A percentile compares a stretch with the other conserved stretches of the same genome.
These are phyloP conservation scores for Fragilaria crotonensis DNA, from an alignment of 108 stramenopile species.

Conservation along the genomic window DNA sequence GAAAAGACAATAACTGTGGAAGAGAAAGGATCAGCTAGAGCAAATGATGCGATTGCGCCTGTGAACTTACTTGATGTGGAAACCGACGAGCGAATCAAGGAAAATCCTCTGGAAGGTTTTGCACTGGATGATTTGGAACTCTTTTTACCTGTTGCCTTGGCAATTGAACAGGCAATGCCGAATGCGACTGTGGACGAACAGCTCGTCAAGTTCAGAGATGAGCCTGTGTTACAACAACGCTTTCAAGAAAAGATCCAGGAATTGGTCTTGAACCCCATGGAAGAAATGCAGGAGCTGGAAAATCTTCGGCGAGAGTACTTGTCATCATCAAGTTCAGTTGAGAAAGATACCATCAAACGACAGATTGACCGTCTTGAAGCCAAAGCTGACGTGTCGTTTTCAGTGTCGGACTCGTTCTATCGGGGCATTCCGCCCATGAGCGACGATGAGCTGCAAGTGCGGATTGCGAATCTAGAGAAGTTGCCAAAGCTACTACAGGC, in stretches of 20 bases:
- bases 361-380: slow-evolving; percentile 23
- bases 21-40: not conserved
- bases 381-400: slow-evolving; percentile 1
- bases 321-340: slow-evolving; percentile 15
- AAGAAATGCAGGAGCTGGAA: slow-evolving; percentile 29
- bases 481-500: slow-evolving; percentile 26
- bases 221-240: slow-evolving; percentile 21
- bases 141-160: slow-evolving; percentile 24
- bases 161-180: slow-evolving; percentile 20
- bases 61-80: too few species aligned
- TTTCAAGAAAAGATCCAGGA: slow-evolving; percentile 29
- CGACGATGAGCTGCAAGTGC: slow-evolving; percentile 20
- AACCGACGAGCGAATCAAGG: not conserved
- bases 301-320: slow-evolving; percentile 20
- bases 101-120: slow-evolving; percentile 23
- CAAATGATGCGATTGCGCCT: too few species aligned
- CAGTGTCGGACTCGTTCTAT: not conserved
- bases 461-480: slow-evolving; percentile 16
- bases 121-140: slow-evolving; percentile 27
- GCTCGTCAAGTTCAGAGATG: slow-evolving; percentile 19
- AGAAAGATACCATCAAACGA: slow-evolving; percentile 21
- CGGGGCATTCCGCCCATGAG: slow-evolving; percentile 9
- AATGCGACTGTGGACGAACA: slow-evolving; percentile 13
- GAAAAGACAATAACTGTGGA: not conserved
- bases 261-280: slow-evolving; percentile 21